Percentiles rank a stretch among this genome's conserved stretches.
Conservation (phyloP, 495 filamentous ascomycete species). For the Filosporella fistucella region DNA sequence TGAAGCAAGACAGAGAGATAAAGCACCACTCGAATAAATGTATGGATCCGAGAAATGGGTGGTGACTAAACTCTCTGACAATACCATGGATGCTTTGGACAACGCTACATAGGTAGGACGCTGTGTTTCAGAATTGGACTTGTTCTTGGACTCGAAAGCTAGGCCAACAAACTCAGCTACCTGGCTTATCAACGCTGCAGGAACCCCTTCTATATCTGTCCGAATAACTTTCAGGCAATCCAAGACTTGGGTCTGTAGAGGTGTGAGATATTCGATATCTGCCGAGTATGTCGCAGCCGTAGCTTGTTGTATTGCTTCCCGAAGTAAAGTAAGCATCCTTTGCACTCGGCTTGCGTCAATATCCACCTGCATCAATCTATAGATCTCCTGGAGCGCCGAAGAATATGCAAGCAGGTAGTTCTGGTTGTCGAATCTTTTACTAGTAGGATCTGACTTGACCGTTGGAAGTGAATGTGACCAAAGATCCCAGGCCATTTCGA, state of each 20-base stretch:
- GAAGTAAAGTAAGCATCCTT: slow-evolving; percentile 58
- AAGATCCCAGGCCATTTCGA: slow-evolving; percentile 64
- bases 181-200: slow-evolving; percentile 61
- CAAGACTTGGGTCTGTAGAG: slow-evolving; percentile 69
- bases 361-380: slow-evolving; percentile 66
- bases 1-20: slow-evolving; percentile 55
- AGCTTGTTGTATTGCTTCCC: slow-evolving; percentile 48
- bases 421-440: slow-evolving; percentile 59
- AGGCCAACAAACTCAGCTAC: slow-evolving; percentile 67
- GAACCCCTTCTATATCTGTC: slow-evolving; percentile 59
- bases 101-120: slow-evolving; percentile 81
- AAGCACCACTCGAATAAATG: slow-evolving; percentile 59
- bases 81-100: slow-evolving; percentile 68
- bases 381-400: slow-evolving; percentile 69
- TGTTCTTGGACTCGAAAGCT: slow-evolving; percentile 43
- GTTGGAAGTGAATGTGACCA: slow-evolving; percentile 64
- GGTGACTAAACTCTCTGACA: slow-evolving; percentile 60
- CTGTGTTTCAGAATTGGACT: slow-evolving; percentile 21
- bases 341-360: slow-evolving; percentile 56
- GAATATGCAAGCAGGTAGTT: slow-evolving; percentile 77
- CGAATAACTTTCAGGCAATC: slow-evolving; percentile 69
- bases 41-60: slow-evolving; percentile 57
- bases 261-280: slow-evolving; percentile 80
- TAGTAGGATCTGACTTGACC: slow-evolving; percentile 34
- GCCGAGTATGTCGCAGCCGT: slow-evolving; percentile 71